Conservation (phyloP, 352 stramenopile species). For the Detonula confervacea region DNA sequence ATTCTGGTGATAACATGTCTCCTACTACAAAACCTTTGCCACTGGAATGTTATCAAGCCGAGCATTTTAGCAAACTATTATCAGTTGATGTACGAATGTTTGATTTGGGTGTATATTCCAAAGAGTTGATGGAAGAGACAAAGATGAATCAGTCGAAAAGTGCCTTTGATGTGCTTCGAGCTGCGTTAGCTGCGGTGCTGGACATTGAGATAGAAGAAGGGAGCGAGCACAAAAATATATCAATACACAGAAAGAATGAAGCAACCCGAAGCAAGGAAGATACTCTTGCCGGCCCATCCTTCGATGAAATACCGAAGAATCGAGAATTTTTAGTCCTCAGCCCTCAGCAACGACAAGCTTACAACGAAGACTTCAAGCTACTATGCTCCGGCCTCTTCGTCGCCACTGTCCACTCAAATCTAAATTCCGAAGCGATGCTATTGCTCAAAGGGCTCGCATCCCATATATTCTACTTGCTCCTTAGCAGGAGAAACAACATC, state of each 20-base stretch:
- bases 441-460: constrained; percentile 61
- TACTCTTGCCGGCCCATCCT: not conserved
- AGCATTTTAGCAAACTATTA: constrained; percentile 32
- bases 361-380: constrained; percentile 45
- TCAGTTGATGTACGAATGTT: constrained; percentile 32
- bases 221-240: constrained; percentile 13
- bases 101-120: constrained; percentile 51
- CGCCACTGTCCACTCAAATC: constrained; percentile 39
- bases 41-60: not conserved
- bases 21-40: not conserved
- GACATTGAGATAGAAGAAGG: constrained; percentile 46
- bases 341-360: constrained; percentile 17
- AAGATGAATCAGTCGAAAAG: constrained; percentile 59
- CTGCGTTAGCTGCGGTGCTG: constrained; percentile 58
- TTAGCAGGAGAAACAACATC: constrained; percentile 39
- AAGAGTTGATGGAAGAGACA: constrained; percentile 58
- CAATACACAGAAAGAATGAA: constrained; percentile 19
- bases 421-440: constrained; percentile 54
- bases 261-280: not conserved
- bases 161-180: constrained; percentile 70
- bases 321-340: not conserved
- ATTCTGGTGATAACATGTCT: constrained; percentile 77
- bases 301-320: not conserved
- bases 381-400: constrained; percentile 60
- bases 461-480: constrained; percentile 59